phyloP scores from a whole-genome alignment of 805 yeast species.

The Yamadazyma laniorum region DNA sequence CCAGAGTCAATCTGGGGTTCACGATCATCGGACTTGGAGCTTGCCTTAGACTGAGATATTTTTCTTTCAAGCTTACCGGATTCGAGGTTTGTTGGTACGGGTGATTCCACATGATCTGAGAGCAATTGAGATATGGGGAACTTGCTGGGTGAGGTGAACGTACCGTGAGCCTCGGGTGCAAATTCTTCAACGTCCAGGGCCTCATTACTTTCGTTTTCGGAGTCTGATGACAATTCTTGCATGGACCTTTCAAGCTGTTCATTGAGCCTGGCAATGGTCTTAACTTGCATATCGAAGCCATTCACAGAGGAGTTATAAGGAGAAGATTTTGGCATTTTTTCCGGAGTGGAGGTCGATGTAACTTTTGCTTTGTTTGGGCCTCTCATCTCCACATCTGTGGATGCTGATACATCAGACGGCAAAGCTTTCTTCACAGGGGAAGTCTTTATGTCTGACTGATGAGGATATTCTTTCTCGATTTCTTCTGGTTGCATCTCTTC shows the following conservation, averaged over 20 bases:
- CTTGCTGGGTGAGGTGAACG: constrained; percentile 8
- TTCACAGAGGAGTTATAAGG: constrained; percentile 4
- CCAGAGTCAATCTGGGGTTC: too few species aligned
- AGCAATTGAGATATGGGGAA: too few species aligned
- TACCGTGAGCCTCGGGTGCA: constrained; percentile 9
- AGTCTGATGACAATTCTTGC: constrained; percentile 6
- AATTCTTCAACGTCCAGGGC: constrained; percentile 1
- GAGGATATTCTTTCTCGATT: not conserved
- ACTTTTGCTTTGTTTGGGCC: not conserved
- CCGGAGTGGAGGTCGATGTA: not conserved
- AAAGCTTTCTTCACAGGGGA: constrained; percentile 13
- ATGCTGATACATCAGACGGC: constrained; percentile 20
- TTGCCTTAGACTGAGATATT: not conserved
- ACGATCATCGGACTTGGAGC: not conserved
- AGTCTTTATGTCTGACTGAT: not conserved
- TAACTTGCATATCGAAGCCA: constrained; percentile 10
- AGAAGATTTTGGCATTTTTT: not conserved
- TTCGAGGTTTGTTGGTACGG: not conserved
- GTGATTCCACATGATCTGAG: too few species aligned
- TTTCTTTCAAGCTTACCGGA: constrained; percentile 1
- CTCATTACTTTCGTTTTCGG: not conserved
- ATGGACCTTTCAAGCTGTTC: constrained; percentile 10
- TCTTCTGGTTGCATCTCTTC: not conserved
- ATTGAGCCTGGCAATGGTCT: constrained; percentile 10
- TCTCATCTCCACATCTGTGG: constrained; percentile 12